These are phyloP conservation scores for Phytophthora citricola DNA, from an alignment of 352 stramenopile species.

Conservation along the genomic window DNA sequence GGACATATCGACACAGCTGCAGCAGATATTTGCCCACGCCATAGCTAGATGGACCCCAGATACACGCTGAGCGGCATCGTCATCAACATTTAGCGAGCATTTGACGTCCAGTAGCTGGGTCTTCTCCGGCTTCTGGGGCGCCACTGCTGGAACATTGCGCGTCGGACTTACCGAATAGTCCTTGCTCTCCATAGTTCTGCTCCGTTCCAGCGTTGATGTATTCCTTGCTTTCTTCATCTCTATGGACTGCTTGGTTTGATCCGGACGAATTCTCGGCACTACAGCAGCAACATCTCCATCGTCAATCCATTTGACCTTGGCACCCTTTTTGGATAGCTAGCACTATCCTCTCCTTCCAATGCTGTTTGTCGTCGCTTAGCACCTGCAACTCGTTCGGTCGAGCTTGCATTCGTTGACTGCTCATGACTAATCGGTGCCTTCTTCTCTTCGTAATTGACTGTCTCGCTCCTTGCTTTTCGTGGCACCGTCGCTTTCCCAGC, in stretches of 20 bases:
- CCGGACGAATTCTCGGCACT: not conserved
- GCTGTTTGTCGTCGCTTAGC: conserved; percentile 3
- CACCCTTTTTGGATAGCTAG: no score
- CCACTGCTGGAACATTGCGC: no score
- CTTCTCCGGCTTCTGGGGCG: no score
- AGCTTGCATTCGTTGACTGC: not conserved
- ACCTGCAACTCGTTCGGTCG: not conserved
- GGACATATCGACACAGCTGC: conserved; percentile 7
- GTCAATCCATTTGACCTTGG: no score
- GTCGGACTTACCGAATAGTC: no score
- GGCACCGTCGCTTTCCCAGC: no score
- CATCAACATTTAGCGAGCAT: not conserved
- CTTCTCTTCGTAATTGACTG: not conserved
- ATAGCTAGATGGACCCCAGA: conserved; percentile 5
- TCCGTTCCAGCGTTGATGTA: no score
- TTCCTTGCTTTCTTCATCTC: no score
- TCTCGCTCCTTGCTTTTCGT: not conserved
- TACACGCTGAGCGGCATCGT: not conserved
- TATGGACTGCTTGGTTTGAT: no score
- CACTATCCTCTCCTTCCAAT: conserved; percentile 1
- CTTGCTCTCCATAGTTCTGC: no score
- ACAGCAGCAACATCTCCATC: not conserved
- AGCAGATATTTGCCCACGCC: conserved; percentile 18
- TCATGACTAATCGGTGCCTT: not conserved
- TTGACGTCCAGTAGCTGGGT: no score